These are phyloP conservation scores for Chenopodium berlandieri DNA, from an alignment of 148 eudicot genomes.

Conservation along the genomic window DNA sequence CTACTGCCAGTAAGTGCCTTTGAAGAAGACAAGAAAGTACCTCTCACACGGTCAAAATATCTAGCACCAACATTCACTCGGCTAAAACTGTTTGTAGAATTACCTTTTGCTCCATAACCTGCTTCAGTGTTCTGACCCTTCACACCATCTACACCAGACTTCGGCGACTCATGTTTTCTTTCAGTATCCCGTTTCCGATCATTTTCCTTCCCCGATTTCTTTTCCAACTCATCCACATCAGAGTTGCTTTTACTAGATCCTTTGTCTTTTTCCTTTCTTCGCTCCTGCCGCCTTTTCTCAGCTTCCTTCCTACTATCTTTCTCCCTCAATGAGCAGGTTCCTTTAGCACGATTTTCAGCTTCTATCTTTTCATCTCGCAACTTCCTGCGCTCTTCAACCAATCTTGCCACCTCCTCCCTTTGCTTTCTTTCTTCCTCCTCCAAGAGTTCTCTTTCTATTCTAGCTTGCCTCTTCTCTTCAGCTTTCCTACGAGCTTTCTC, in stretches of 20 bases:
- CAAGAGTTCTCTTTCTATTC: slow-evolving; percentile 80
- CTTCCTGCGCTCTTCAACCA: slow-evolving; percentile 91
- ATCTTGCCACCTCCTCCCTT: slow-evolving; percentile 90
- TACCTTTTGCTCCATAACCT: slow-evolving; percentile 51
- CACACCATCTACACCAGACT: slow-evolving; percentile 39
- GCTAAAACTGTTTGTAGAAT: slow-evolving; percentile 42
- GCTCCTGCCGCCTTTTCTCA: slow-evolving; percentile 76
- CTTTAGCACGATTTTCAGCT: slow-evolving; percentile 70
- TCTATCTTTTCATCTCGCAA: slow-evolving; percentile 80
- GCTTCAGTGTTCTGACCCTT: slow-evolving; percentile 44
- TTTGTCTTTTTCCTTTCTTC: slow-evolving; percentile 78
- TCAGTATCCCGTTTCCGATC: slow-evolving; percentile 57
- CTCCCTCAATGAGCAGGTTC: slow-evolving; percentile 52
- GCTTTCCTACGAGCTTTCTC: slow-evolving; percentile 98
- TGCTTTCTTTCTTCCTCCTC: slow-evolving; percentile 98
- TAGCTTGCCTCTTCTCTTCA: slow-evolving; percentile 96
- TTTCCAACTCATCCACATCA: slow-evolving; percentile 83
- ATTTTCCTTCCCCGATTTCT: slow-evolving; percentile 59
- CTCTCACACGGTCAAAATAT: slow-evolving; percentile 87
- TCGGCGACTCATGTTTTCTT: slow-evolving; percentile 58
- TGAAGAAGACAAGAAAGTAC: slow-evolving; percentile 80
- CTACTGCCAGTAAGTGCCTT: slow-evolving; percentile 79
- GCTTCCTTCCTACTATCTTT: slow-evolving; percentile 69
- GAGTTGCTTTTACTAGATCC: slow-evolving; percentile 95
- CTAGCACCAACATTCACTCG: slow-evolving; percentile 73